Percentiles rank a stretch among this genome's conserved stretches.
Evolutionary conservation across 805 yeast species (phyloP).

Genomic region (Yueomyces sinensis): DNA sequence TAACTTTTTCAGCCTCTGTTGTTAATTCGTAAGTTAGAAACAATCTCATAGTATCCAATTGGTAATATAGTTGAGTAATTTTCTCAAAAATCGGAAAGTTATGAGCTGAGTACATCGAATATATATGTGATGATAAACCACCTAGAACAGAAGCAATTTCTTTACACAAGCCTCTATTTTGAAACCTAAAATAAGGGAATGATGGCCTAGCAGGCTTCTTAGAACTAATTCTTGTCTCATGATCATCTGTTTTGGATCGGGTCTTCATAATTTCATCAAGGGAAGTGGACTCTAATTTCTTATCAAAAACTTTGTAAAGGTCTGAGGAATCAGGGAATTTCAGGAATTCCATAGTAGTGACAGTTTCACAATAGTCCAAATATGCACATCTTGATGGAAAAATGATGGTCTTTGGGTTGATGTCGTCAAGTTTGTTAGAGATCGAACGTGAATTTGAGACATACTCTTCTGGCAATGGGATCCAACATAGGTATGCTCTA

Average conservation of each 20-base stretch:
- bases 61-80: constrained; percentile 37
- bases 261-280: constrained; percentile 21
- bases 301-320: constrained; percentile 6
- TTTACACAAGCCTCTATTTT: constrained; percentile 32
- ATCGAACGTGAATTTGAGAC: constrained; percentile 39
- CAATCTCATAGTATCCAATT: constrained; percentile 45
- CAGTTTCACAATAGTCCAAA: constrained; percentile 30
- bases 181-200: constrained; percentile 38
- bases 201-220: constrained; percentile 32
- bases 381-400: constrained; percentile 47
- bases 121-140: constrained; percentile 49
- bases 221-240: constrained; percentile 14
- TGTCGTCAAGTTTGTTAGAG: constrained; percentile 50
- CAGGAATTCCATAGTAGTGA: constrained; percentile 22
- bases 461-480: constrained; percentile 61
- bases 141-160: constrained; percentile 48
- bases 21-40: constrained; percentile 36
- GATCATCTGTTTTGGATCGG: constrained; percentile 18
- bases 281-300: constrained; percentile 17
- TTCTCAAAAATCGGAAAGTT: constrained; percentile 52
- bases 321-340: constrained; percentile 18
- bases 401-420: constrained; percentile 38
- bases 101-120: constrained; percentile 56
- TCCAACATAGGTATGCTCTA: constrained; percentile 57
- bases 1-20: constrained; percentile 38